Evolutionary conservation across 1,284 basidiomycete genomes (phyloP).

Genomic region (Apiotrichum siamense): DNA sequence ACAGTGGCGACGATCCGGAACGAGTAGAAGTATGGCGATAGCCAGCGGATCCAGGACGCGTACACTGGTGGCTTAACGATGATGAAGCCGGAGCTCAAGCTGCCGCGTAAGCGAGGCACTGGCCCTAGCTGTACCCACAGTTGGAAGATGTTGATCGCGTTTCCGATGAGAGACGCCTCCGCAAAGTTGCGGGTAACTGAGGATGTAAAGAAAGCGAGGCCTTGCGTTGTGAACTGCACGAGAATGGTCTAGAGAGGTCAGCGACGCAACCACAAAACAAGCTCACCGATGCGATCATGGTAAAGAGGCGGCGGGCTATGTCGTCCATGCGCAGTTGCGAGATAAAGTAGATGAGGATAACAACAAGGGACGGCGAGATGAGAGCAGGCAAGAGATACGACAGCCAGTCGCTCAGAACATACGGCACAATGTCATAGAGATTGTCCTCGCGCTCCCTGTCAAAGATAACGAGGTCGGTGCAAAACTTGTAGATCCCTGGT

Average conservation of each 20-base stretch:
- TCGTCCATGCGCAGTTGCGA: slow-evolving; percentile 42
- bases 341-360: slow-evolving; percentile 46
- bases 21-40: slow-evolving; percentile 40
- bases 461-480: slow-evolving; percentile 49
- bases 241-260: slow-evolving; percentile 24
- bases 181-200: slow-evolving; percentile 45
- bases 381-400: slow-evolving; percentile 43
- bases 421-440: slow-evolving; percentile 44
- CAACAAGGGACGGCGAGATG: slow-evolving; percentile 42
- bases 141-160: slow-evolving; percentile 38
- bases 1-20: slow-evolving; percentile 43
- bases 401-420: slow-evolving; percentile 44
- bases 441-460: slow-evolving; percentile 50
- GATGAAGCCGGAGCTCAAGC: slow-evolving; percentile 38
- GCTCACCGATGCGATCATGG: slow-evolving; percentile 40
- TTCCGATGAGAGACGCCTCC: slow-evolving; percentile 42
- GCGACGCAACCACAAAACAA: neutral
- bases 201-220: slow-evolving; percentile 45
- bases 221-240: slow-evolving; percentile 47
- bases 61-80: slow-evolving; percentile 47
- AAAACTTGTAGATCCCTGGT: slow-evolving; percentile 41
- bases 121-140: slow-evolving; percentile 3
- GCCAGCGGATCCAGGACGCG: slow-evolving; percentile 49
- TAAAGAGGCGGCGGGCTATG: slow-evolving; percentile 46
- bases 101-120: neutral